Evolutionary conservation across 371 early-diverging fungal species (phyloP).

Genomic region (Phascolomyces articulosus): DNA sequence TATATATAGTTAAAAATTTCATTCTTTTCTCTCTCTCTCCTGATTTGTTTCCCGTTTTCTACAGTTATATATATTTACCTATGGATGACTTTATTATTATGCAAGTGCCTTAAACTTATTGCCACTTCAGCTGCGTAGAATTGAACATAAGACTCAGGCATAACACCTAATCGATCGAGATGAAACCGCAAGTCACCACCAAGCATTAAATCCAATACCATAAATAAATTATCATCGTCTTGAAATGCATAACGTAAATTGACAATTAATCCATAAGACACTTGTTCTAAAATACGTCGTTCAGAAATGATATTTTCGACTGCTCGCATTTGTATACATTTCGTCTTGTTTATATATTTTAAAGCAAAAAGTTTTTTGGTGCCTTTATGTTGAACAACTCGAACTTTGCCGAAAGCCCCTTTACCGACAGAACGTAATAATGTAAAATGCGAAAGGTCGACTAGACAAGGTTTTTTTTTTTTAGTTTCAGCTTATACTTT

Average conservation of each 20-base stretch:
- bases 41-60: not conserved
- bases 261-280: conserved; percentile 51
- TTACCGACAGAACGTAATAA: conserved; percentile 69
- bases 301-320: conserved; percentile 59
- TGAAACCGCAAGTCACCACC: conserved; percentile 91
- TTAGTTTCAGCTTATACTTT: too few species aligned
- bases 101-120: conserved; percentile 71
- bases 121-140: conserved; percentile 80
- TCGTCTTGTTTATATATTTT: conserved; percentile 59
- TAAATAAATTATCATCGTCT: conserved; percentile 78
- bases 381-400: conserved; percentile 82
- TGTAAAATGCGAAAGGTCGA: conserved; percentile 68
- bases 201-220: conserved; percentile 77
- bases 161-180: conserved; percentile 59
- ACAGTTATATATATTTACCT: conserved; percentile 28
- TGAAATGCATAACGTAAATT: conserved; percentile 81
- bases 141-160: conserved; percentile 72
- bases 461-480: conserved; percentile 20
- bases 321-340: conserved; percentile 57
- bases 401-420: conserved; percentile 78
- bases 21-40: too few species aligned
- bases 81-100: conserved; percentile 60
- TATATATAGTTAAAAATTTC: not conserved
- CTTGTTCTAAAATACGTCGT: conserved; percentile 54
- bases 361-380: conserved; percentile 56